phyloP scores from a whole-genome alignment of 2,329 filamentous ascomycete genomes.

The Calonectria montana region DNA sequence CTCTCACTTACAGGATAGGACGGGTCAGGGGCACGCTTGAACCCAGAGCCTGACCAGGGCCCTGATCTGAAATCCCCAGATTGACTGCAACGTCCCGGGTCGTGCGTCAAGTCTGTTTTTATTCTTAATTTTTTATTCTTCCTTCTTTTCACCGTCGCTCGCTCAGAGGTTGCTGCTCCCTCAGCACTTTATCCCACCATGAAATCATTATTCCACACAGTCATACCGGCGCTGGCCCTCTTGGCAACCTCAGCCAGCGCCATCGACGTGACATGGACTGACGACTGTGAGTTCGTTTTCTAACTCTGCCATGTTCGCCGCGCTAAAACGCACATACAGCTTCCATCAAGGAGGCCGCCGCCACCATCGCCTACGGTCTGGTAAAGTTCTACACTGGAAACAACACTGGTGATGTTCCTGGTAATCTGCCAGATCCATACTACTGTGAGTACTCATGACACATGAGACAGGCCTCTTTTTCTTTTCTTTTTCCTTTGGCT shows the following conservation, averaged over 20 bases:
- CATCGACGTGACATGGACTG: slow-evolving; percentile 36
- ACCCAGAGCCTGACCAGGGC: neutral
- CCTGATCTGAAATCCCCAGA: neutral
- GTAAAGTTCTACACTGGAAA: slow-evolving; percentile 67
- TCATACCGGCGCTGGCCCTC: slow-evolving; percentile 28
- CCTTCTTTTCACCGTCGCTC: neutral
- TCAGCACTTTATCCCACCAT: slow-evolving; percentile 29
- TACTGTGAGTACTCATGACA: slow-evolving; percentile 66
- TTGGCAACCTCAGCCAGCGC: slow-evolving; percentile 23
- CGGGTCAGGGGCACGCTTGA: neutral
- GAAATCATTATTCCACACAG: slow-evolving; percentile 31
- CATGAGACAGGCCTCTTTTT: slow-evolving; percentile 40
- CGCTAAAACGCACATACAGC: slow-evolving; percentile 45
- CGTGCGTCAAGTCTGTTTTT: neutral
- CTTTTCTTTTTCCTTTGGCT: slow-evolving; percentile 24
- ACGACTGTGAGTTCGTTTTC: slow-evolving; percentile 29
- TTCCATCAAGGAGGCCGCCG: slow-evolving; percentile 62
- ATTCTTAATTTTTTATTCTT: slow-evolving; percentile 11
- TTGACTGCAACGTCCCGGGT: neutral
- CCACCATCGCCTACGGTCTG: slow-evolving; percentile 59
- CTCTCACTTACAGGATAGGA: neutral
- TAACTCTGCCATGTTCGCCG: neutral
- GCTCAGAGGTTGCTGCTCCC: neutral
- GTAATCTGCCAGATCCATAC: slow-evolving; percentile 70
- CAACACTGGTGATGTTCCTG: slow-evolving; percentile 67